Evolutionary conservation across 2,329 filamentous ascomycete genomes (phyloP).

Genomic region (Hypoxylon sp.): DNA sequence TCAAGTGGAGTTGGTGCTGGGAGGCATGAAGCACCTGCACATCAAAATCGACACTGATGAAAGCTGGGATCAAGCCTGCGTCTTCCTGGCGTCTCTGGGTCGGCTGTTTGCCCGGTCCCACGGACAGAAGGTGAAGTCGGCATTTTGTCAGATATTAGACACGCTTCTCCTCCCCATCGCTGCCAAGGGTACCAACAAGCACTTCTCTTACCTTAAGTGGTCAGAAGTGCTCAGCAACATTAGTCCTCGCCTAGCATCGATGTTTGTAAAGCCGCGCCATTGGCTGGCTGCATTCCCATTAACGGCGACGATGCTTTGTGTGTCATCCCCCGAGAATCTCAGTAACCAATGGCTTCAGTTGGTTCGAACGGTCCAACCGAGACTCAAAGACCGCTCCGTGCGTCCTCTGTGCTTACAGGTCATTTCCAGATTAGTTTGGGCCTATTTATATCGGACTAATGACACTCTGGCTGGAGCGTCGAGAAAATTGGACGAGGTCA

Average conservation of each 20-base stretch:
- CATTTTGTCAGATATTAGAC: constrained; percentile 93
- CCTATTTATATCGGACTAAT: constrained; percentile 86
- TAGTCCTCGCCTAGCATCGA: constrained; percentile 81
- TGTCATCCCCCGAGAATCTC: constrained; percentile 87
- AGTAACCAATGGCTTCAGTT: constrained; percentile 88
- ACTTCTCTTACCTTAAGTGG: constrained; percentile 87
- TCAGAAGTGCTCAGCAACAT: constrained; percentile 84
- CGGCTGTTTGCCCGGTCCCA: constrained; percentile 87
- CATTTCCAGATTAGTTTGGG: constrained; percentile 91
- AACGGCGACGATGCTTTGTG: constrained; percentile 87
- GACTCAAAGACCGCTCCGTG: constrained; percentile 84
- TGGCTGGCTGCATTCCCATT: constrained; percentile 92
- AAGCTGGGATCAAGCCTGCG: constrained; percentile 87
- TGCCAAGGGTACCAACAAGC: constrained; percentile 78
- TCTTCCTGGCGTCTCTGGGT: constrained; percentile 85
- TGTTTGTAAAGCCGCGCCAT: constrained; percentile 92
- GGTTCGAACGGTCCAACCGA: constrained; percentile 80
- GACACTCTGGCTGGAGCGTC: constrained; percentile 76
- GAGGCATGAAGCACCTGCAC: constrained; percentile 90
- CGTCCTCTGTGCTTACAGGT: constrained; percentile 87
- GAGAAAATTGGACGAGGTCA: constrained; percentile 89
- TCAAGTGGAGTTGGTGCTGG: constrained; percentile 86
- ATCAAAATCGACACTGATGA: constrained; percentile 80
- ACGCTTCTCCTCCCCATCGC: constrained; percentile 89
- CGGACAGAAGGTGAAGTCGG: constrained; percentile 89